A percentile compares a stretch with the other conserved stretches of the same genome.
Conservation (phyloP, 2,329 filamentous ascomycete species). For the Dactylellina leptospora region DNA sequence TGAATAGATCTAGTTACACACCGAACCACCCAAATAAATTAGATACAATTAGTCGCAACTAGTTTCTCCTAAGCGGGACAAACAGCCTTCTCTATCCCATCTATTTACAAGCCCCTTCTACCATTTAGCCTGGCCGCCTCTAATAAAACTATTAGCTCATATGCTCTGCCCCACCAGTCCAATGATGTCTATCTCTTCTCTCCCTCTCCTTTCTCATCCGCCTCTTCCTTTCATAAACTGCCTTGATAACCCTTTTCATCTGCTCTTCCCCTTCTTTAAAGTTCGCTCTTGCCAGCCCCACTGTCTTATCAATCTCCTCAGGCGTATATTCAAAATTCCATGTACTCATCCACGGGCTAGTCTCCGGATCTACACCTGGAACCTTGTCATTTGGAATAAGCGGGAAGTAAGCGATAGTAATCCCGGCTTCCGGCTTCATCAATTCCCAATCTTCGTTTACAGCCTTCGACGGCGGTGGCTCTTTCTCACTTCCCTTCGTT, state of each 20-base stretch:
- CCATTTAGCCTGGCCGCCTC: background rate
- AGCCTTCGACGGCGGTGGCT: slow-evolving; percentile 66
- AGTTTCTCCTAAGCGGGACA: too few species aligned
- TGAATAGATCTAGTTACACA: too few species aligned
- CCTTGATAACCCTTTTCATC: slow-evolving; percentile 79
- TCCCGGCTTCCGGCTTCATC: slow-evolving; percentile 79
- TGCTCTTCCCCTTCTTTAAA: slow-evolving; percentile 82
- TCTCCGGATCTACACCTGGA: slow-evolving; percentile 81
- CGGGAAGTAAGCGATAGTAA: slow-evolving; percentile 89
- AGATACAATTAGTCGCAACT: background rate
- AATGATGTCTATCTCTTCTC: slow-evolving; percentile 7
- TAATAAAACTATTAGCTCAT: slow-evolving; percentile 30
- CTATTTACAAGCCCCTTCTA: background rate
- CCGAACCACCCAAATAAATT: background rate
- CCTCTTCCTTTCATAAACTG: slow-evolving; percentile 93
- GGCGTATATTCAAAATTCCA: slow-evolving; percentile 97
- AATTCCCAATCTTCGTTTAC: slow-evolving; percentile 75
- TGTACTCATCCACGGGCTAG: slow-evolving; percentile 86
- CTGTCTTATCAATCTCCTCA: slow-evolving; percentile 85
- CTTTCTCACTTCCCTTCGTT: slow-evolving; percentile 70
- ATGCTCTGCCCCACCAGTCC: slow-evolving; percentile 28
- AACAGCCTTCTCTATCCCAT: background rate
- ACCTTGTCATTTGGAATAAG: slow-evolving; percentile 83
- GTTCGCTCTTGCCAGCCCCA: slow-evolving; percentile 83
- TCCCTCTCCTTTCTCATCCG: slow-evolving; percentile 57